These are phyloP conservation scores for Emiliania huxleyi DNA, from an alignment of 78 protist genomes.

Conservation along the genomic window DNA sequence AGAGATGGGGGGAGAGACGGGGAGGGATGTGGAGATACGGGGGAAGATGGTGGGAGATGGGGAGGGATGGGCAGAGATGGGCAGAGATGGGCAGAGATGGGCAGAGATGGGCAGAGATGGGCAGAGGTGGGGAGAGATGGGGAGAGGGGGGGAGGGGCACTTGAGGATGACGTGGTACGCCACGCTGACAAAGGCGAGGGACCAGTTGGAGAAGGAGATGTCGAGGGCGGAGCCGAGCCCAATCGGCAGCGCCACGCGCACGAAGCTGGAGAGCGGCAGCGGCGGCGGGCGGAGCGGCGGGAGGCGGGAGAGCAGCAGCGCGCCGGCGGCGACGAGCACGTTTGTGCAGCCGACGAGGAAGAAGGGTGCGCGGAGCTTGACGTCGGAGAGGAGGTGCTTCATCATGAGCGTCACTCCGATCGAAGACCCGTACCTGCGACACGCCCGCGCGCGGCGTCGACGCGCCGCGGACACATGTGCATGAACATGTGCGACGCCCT, in stretches of 20 bases:
- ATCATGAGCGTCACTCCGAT: not conserved
- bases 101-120: too few relatives aligned
- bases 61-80: too few relatives aligned
- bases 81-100: too few relatives aligned
- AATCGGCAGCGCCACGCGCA: not conserved
- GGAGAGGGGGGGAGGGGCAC: not conserved
- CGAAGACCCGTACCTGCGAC: too few relatives aligned
- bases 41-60: too few relatives aligned
- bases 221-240: not conserved
- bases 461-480: too few relatives aligned
- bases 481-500: too few relatives aligned
- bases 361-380: not conserved
- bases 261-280: not conserved
- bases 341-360: not conserved
- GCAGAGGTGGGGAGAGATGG: too few relatives aligned
- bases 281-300: not conserved
- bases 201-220: constrained; percentile 9
- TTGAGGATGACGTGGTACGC: not conserved
- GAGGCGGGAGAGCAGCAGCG: not conserved
- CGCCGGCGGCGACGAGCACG: not conserved
- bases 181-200: not conserved
- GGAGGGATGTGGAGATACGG: too few relatives aligned
- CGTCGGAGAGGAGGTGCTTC: not conserved
- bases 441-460: too few relatives aligned
- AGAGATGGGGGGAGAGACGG: too few relatives aligned